Evolutionary conservation across 2,329 filamentous ascomycete genomes (phyloP), one percentile per base, ranked within the genome.

Genomic region (Didymella segeticola): DNA sequence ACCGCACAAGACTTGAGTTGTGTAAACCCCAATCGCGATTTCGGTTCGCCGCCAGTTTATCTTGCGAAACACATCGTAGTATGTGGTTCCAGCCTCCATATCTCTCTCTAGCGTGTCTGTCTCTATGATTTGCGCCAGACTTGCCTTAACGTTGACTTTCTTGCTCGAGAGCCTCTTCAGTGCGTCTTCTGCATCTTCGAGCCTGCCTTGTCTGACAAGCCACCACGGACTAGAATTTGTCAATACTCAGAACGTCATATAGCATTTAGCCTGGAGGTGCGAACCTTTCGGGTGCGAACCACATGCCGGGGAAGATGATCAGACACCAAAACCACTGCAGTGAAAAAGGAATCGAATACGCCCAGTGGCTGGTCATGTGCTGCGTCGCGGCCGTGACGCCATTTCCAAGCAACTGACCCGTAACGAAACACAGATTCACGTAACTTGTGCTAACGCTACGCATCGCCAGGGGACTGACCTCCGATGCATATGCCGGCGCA

Each of bases 31-130:
- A 53, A 80, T 82, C 19, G 83, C 78, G 57, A 87, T 86, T 67
- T 89, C 90, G 2, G 90, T 95, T n/a, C 91, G 85, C 46, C 90
- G 86, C 49, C 87, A 79, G 68, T 95, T 87, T 17, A 83, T 82
- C 11, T 90, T 89, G 71, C 82, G 86, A 81, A 96, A 95, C 76
- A 90, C 96, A 8, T 56, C 53, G 25, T 46, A 36, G 20, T 50
- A 56, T 2, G 53, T 56, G 37, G 47, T 56, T 36, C 53, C 53
- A 12, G 53, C 47, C 20, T 56, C 53, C 53, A 56, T 56, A 2
- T 56, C 47, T 25, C 46, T 47, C 70, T 96, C 90, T 64, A 83
- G 75, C 31, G 89, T 70, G 43, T 78, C 74, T 39, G 73, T 69
- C 71, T 96, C 91, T 8, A 93, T 78, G 22, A 56, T 56, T 0